phyloP scores from a whole-genome alignment of 495 filamentous ascomycete genomes.

The Cladorrhinum samala region DNA sequence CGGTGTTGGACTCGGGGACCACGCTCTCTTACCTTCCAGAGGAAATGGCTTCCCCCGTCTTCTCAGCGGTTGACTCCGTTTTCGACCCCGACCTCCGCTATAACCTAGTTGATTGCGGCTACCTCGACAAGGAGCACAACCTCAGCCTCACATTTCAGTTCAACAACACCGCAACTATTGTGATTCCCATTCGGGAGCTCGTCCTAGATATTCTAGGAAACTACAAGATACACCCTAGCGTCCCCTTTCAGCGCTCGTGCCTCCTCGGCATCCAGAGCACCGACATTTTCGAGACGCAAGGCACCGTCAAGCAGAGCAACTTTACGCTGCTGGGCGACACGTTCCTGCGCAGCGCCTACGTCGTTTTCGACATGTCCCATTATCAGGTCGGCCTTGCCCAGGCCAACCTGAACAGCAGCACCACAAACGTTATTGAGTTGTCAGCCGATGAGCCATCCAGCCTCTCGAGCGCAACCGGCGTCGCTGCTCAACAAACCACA shows the following conservation, averaged over 20 bases:
- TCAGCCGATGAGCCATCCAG: constrained; percentile 23
- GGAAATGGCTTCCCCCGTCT: constrained; percentile 51
- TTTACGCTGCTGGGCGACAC: constrained; percentile 66
- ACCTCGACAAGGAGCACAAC: constrained; percentile 51
- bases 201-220: constrained; percentile 50
- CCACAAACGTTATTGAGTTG: constrained; percentile 43
- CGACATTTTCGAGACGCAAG: constrained; percentile 16
- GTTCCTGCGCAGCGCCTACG: constrained; percentile 86
- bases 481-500: constrained; percentile 23
- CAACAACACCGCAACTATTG: constrained; percentile 48
- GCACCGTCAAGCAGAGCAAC: constrained; percentile 7
- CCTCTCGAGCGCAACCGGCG: constrained; percentile 37
- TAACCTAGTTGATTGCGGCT: constrained; percentile 41
- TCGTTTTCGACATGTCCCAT: constrained; percentile 84
- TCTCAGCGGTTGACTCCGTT: constrained; percentile 48
- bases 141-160: constrained; percentile 58
- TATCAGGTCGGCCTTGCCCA: constrained; percentile 81
- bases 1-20: constrained; percentile 82
- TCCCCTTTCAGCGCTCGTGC: constrained; percentile 30
- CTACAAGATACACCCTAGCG: constrained; percentile 14
- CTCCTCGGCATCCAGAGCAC: constrained; percentile 39
- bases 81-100: constrained; percentile 36
- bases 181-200: constrained; percentile 67
- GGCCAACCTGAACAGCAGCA: constrained; percentile 71
- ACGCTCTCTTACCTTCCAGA: constrained; percentile 75